A percentile compares a stretch with the other conserved stretches of the same genome.
Conservation (phyloP, 2,329 filamentous ascomycete species). For the Aspergillus unguis region DNA sequence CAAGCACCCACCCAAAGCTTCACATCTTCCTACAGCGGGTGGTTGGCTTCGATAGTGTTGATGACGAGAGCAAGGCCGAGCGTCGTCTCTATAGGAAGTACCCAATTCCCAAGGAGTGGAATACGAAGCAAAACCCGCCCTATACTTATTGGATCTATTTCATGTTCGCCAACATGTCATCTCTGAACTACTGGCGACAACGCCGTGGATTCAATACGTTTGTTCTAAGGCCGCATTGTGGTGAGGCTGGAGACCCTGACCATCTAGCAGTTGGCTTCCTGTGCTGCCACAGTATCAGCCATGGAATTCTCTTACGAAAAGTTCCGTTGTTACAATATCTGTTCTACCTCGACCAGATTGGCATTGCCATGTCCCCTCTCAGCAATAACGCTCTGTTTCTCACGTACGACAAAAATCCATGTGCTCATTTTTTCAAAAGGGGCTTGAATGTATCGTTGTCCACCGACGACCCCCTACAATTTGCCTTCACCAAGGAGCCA, state of each 20-base stretch:
- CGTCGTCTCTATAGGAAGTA: conserved; percentile 94
- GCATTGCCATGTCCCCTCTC: conserved; percentile 97
- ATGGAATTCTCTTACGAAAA: conserved; percentile 87
- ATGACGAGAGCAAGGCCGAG: conserved; percentile 96
- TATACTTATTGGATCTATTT: conserved; percentile 99
- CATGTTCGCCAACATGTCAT: conserved; percentile 88
- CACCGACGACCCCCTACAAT: conserved; percentile 94
- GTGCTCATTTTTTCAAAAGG: conserved; percentile 90
- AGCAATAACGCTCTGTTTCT: conserved; percentile 97
- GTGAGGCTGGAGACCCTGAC: conserved; percentile 94
- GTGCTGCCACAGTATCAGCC: conserved; percentile 95
- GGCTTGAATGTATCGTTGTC: conserved; percentile 94
- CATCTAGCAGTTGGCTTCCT: conserved; percentile 88
- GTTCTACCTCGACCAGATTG: conserved; percentile 97
- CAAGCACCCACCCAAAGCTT: conserved; percentile 81
- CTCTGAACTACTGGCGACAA: conserved; percentile 87
- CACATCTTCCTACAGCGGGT: conserved; percentile 93
- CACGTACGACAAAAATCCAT: conserved; percentile 94
- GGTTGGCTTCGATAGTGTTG: conserved; percentile 94
- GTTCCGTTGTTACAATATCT: conserved; percentile 93
- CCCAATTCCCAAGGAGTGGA: conserved; percentile 83
- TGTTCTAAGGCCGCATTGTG: conserved; percentile 86
- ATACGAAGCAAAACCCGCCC: conserved; percentile 89
- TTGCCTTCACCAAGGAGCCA: conserved; percentile 97
- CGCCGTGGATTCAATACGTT: conserved; percentile 95